Base-by-base conservation (phyloP, 192 early-diverging fungal species). In the Umbelopsis sp. region DNA sequence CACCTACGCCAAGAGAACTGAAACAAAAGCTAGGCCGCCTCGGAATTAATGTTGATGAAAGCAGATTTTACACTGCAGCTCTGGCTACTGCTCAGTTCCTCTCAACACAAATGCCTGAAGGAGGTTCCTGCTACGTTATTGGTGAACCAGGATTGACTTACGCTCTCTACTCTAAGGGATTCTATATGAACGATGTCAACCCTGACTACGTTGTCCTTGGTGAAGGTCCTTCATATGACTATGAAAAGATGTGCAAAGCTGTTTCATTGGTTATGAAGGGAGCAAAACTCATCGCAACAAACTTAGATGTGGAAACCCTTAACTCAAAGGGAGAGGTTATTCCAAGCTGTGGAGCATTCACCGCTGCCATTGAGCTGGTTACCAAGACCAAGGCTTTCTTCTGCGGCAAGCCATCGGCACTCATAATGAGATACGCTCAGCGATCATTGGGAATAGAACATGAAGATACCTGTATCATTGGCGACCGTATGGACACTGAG, bases 401-500 rank as follows among this genome's bases (percentile, higher is more conserved):
- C 41, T 81, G 78, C 71, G 83, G 83, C 7, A 85, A 85, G 68
- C 83, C 83, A 29, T 68, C 65, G 16, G 59, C 71, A 7, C 50
- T 84, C 51, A 85, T 86, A 74, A 81, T 81, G 84, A 41, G 68
- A 2, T 85, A 79, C 53, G 85, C 85, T 2, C 82, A 83, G 45
- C 44, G 17, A 26, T 79, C 81, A 56, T 53, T 86, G 9, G 81
- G 80, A 20, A 52, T 74, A 8, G 21, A 29, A 38, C 85, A 80
- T 71, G 77, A 80, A 21, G 83, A 85, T 16, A 85, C 81, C 17
- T 84, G 83, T 65, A 85, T 86, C 17, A 77, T 86, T 44, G 85
- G 85, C 22, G 85, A 86, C 69, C 81, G 85, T 36, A 83, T 86
- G 81, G 83, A 86, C 69, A 86, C 85, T 62, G 85, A 86, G 56